Percentiles rank a stretch among this genome's conserved stretches.
Evolutionary conservation across 495 filamentous ascomycete species (phyloP).

Genomic region (Massariosphaeria phaeospora): DNA sequence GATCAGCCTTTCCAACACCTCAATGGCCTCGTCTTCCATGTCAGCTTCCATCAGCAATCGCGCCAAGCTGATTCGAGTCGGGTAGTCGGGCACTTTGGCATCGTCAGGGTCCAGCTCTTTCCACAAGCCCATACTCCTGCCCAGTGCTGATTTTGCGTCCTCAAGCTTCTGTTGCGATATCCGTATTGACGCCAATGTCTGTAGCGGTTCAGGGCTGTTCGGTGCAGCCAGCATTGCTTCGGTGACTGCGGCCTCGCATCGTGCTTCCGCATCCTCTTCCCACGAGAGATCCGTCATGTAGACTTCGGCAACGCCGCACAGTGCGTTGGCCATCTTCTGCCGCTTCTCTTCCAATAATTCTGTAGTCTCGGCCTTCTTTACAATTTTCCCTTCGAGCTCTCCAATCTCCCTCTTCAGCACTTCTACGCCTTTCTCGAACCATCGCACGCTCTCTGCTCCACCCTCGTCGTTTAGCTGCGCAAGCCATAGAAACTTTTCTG

Average conservation of each 20-base stretch:
- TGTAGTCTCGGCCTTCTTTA: constrained; percentile 40
- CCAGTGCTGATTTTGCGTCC: constrained; percentile 74
- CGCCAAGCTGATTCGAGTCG: constrained; percentile 74
- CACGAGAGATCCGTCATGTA: constrained; percentile 98
- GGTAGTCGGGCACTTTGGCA: constrained; percentile 67
- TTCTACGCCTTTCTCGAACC: constrained; percentile 78
- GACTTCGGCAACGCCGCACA: constrained; percentile 87
- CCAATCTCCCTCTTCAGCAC: constrained; percentile 64
- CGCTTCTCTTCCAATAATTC: constrained; percentile 61
- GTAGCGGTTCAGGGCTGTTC: constrained; percentile 72
- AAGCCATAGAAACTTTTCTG: constrained; percentile 93
- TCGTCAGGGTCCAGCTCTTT: constrained; percentile 62
- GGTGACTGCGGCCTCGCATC: constrained; percentile 78
- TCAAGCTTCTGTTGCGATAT: constrained; percentile 76
- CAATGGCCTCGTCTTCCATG: constrained; percentile 77
- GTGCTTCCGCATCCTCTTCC: constrained; percentile 79
- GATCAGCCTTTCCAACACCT: constrained; percentile 77
- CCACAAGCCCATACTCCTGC: constrained; percentile 73
- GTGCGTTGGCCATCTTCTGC: constrained; percentile 70
- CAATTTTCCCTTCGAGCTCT: constrained; percentile 38
- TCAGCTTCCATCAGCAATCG: constrained; percentile 84
- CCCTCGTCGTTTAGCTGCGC: constrained; percentile 89
- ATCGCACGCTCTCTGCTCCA: constrained; percentile 72
- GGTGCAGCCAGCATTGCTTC: constrained; percentile 77
- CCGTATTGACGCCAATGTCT: constrained; percentile 87